Conservation (phyloP, 805 yeast genomes). For the Suhomyces kilbournensis region DNA sequence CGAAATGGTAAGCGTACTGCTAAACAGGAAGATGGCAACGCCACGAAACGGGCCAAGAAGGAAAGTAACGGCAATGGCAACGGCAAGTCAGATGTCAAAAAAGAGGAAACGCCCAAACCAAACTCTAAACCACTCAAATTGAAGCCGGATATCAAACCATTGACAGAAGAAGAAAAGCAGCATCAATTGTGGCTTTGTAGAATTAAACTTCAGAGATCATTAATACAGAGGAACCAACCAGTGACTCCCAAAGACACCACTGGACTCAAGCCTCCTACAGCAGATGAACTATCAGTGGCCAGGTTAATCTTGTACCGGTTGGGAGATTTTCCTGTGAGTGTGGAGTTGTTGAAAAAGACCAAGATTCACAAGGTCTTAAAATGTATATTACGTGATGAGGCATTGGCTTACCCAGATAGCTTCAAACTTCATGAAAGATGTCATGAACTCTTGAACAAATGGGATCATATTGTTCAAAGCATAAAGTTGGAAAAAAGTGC, state of each 20-base stretch:
- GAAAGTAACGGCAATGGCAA: conserved; percentile 7
- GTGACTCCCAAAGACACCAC: conserved; percentile 35
- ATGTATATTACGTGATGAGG: conserved; percentile 41
- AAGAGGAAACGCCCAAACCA: conserved; percentile 4
- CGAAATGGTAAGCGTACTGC: conserved; percentile 1
- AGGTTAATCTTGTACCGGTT: conserved; percentile 39
- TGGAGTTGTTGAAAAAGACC: conserved; percentile 40
- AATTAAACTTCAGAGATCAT: conserved; percentile 45
- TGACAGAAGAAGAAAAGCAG: conserved; percentile 39
- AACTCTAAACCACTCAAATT: conserved; percentile 1
- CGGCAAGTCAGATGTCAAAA: not conserved
- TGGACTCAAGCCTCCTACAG: conserved; percentile 38
- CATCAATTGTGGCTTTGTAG: conserved; percentile 49
- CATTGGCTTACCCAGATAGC: conserved; percentile 41
- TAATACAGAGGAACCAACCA: conserved; percentile 45
- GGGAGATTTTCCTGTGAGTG: conserved; percentile 40
- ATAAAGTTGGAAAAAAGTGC: conserved; percentile 31
- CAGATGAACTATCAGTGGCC: conserved; percentile 42
- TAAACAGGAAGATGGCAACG: conserved; percentile 2
- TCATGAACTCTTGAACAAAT: conserved; percentile 36
- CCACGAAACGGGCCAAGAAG: conserved; percentile 6
- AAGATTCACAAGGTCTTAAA: conserved; percentile 53
- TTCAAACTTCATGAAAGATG: conserved; percentile 46
- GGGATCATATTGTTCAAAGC: conserved; percentile 38
- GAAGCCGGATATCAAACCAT: conserved; percentile 11